phyloP scores from a whole-genome alignment of 345 rosid genomes.

The Camelina hispida region DNA sequence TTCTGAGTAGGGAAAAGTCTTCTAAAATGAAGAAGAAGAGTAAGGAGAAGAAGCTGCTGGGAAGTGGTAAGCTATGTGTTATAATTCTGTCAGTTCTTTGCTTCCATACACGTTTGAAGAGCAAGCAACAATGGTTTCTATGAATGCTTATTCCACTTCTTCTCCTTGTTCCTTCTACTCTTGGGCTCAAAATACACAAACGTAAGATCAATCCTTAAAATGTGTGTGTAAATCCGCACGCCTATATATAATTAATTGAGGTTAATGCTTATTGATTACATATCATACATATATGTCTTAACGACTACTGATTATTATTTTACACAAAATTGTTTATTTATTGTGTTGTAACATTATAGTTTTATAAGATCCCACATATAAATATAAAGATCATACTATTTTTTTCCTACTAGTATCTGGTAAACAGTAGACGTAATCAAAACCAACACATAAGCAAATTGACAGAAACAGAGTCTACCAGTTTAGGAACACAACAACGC shows the following conservation, averaged over 20 bases:
- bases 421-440: not conserved
- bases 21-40: too few species aligned
- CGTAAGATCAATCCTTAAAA: slow-evolving; percentile 20
- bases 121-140: slow-evolving; percentile 38
- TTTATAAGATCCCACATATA: slow-evolving; percentile 11
- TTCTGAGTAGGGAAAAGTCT: too few species aligned
- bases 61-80: too few species aligned
- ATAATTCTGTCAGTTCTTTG: too few species aligned
- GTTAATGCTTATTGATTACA: slow-evolving; percentile 24
- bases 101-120: too few species aligned
- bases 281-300: slow-evolving; percentile 21
- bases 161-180: slow-evolving; percentile 44
- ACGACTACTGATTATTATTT: slow-evolving; percentile 30
- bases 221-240: slow-evolving; percentile 15
- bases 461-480: slow-evolving; percentile 32
- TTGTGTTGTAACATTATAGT: slow-evolving; percentile 25
- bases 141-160: slow-evolving; percentile 39
- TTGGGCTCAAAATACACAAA: slow-evolving; percentile 43
- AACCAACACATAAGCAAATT: slow-evolving; percentile 11
- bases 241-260: slow-evolving; percentile 15
- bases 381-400: not conserved
- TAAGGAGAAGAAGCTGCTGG: too few species aligned
- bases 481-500: slow-evolving; percentile 26
- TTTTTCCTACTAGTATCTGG: not conserved
- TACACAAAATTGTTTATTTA: slow-evolving; percentile 32